Conservation (phyloP, 2,329 filamentous ascomycete species). For the Hypoxylon sp. region DNA sequence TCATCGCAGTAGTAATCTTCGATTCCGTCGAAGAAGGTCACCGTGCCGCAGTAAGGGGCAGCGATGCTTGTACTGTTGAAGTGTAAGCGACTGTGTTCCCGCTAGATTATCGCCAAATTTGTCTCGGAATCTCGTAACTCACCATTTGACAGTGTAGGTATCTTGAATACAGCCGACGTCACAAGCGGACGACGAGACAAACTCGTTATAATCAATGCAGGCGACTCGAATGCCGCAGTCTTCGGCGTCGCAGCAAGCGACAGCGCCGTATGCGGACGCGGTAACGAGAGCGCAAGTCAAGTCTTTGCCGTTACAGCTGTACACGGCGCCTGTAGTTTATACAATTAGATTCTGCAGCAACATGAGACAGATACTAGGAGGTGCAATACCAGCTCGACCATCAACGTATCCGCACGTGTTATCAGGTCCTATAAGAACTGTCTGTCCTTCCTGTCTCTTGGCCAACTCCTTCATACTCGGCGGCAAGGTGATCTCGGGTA, state of each 20-base stretch:
- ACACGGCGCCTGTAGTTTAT: slow-evolving; percentile 52
- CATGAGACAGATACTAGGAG: background rate
- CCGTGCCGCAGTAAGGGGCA: slow-evolving; percentile 59
- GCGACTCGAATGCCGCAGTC: slow-evolving; percentile 53
- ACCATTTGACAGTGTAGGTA: slow-evolving; percentile 61
- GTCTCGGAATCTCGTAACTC: slow-evolving; percentile 32
- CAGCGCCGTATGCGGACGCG: slow-evolving; percentile 50
- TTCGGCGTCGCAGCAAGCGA: slow-evolving; percentile 57
- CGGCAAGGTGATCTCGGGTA: slow-evolving; percentile 57
- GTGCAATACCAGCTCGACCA: slow-evolving; percentile 53
- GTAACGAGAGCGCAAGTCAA: slow-evolving; percentile 58
- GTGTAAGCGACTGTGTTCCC: slow-evolving; percentile 36
- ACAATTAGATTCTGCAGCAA: slow-evolving; percentile 18
- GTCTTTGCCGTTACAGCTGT: slow-evolving; percentile 52
- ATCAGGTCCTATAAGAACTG: slow-evolving; percentile 60
- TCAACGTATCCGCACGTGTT: slow-evolving; percentile 64
- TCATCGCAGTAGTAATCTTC: slow-evolving; percentile 60
- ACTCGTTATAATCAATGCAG: slow-evolving; percentile 56
- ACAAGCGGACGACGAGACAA: slow-evolving; percentile 54
- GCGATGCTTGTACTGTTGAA: slow-evolving; percentile 51
- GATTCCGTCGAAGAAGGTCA: slow-evolving; percentile 56
- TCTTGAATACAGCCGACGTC: slow-evolving; percentile 56
- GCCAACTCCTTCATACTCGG: slow-evolving; percentile 53
- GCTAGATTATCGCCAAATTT: background rate
- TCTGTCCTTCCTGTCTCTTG: slow-evolving; percentile 50